Evolutionary conservation across 1,139 yeast species (phyloP), one percentile per base, ranked within the genome.

Genomic region (Suhomyces bribrorum): DNA sequence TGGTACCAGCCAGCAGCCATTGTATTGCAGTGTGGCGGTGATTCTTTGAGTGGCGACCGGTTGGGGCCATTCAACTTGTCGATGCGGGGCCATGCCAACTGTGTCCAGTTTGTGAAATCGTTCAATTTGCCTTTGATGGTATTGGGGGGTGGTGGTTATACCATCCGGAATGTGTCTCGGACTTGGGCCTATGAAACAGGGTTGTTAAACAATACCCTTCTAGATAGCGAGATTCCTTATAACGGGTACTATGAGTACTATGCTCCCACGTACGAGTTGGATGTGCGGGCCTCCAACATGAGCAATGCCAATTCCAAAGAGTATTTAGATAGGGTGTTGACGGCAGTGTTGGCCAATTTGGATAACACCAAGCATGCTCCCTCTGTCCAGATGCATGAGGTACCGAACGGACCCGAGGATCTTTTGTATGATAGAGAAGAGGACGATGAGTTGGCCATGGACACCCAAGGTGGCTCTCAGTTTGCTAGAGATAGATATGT

Each of bases 171-270:
- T 59, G 98, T 92, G 31, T 89, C 96, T 24, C 74, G 97, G 54
- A 83, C 96, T 5, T 92, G 98, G 98, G 81, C 96, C 29, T 90
- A 77, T 59, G 98, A 92, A 66, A 84, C 96, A 2, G 96, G 97
- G 14, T 68, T 92, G 40, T 72, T 90, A 49, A 90, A 87, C 53
- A 86, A 88, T 53, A 84, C 82, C 44, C 62, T 80, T 12, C 71
- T 90, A 48, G 94, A 88, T 14, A 72, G 80, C 11, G 96, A 89
- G 56, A 76, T 90, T 49, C 97, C 97, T 5, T 90, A 88, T 69
- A 90, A 90, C 59, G 97, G 90, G 61, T 92, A 92, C 67, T 90
- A 87, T 64, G 97, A 90, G 65, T 90, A 90, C 67, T 90, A 86
- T 64, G 97, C 97, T 0, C 98, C 98, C 1, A 96, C 88, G 62